Conservation (phyloP, 441 rosid genomes). For the Lepidium campestre region DNA sequence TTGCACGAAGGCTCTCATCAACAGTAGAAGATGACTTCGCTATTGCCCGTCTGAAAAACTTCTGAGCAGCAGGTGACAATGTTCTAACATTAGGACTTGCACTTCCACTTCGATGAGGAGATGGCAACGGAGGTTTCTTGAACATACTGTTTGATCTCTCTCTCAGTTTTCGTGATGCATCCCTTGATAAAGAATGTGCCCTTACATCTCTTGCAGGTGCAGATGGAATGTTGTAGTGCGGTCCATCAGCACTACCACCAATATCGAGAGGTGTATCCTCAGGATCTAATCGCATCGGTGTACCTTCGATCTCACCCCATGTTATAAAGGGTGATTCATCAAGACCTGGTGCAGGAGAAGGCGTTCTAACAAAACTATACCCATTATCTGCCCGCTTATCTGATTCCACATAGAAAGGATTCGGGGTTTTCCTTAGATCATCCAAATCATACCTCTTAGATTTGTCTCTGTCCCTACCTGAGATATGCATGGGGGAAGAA, state of each 20-base stretch:
- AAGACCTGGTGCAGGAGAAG: constrained; percentile 90
- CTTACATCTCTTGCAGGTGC: constrained; percentile 77
- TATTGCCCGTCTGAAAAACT: constrained; percentile 80
- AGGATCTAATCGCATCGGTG: constrained; percentile 75
- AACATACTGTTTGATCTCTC: constrained; percentile 74
- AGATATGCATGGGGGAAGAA: constrained; percentile 61
- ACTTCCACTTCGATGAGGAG: constrained; percentile 86
- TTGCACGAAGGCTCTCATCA: constrained; percentile 91
- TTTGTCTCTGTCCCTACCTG: constrained; percentile 63
- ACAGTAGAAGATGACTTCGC: constrained; percentile 77
- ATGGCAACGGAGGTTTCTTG: constrained; percentile 83
- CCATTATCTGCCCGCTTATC: constrained; percentile 83
- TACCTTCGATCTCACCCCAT: constrained; percentile 99
- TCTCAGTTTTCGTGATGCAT: constrained; percentile 77
- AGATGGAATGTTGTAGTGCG: constrained; percentile 68
- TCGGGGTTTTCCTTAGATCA: constrained; percentile 85
- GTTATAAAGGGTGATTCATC: constrained; percentile 92
- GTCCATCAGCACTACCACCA: constrained; percentile 81
- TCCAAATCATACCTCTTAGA: constrained; percentile 82
- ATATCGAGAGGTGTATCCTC: constrained; percentile 92
- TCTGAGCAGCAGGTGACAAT: constrained; percentile 94
- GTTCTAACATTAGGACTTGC: constrained; percentile 78
- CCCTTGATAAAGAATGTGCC: constrained; percentile 85
- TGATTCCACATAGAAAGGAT: constrained; percentile 63
- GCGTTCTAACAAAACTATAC: constrained; percentile 82